Evolutionary conservation across 1,284 basidiomycete genomes (phyloP), one percentile per base, ranked within the genome.

Genomic region (Fomitopsis schrenkii): DNA sequence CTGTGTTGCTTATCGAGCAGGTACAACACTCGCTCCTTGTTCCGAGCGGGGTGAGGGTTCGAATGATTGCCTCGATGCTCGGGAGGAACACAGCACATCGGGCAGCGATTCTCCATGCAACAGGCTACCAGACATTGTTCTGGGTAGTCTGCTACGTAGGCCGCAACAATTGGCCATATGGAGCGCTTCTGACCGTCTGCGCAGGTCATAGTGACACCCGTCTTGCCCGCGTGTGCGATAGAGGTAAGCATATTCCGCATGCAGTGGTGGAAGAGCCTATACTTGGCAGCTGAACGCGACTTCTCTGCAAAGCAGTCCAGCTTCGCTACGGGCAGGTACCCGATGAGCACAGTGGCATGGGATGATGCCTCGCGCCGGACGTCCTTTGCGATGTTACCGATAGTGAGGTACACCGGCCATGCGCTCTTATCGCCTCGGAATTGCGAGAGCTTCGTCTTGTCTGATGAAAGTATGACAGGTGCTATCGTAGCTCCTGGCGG

Each of bases 381-480:
- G 1, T 64, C 63, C 58, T 76, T 76, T 0, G 55, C 41, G 8
- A 80, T 67, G 60, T 79, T 79, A 0, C 76, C 76, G 5, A 78
- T 66, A 0, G 71, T 75, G 0, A 77, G 63, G 62, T 78, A 79
- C 0, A 76, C 71, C 2, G 75, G 75, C 67, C 68, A 75, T 28
- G 75, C 76, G 8, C 58, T 58, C 42, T 75, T 75, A 53, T 76
- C 70, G 2, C 76, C 75, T n/a, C 69, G 64, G 62, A 76, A 74
- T 7, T 59, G 62, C 17, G 76, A 68, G 8, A 79, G 52, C 53
- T 75, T 72, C 0, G 74, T 78, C 63, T 79, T 79, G 63, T 79
- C 76, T 0, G 76, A 71, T 1, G 75, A 76, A 5, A 79, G 66
- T 35, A 80, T 77, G 38, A 80, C 63, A 1, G 78, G 79, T 7